Evolutionary conservation across 1,284 basidiomycete species (phyloP).

Genomic region (Leccinum subrobustum): DNA sequence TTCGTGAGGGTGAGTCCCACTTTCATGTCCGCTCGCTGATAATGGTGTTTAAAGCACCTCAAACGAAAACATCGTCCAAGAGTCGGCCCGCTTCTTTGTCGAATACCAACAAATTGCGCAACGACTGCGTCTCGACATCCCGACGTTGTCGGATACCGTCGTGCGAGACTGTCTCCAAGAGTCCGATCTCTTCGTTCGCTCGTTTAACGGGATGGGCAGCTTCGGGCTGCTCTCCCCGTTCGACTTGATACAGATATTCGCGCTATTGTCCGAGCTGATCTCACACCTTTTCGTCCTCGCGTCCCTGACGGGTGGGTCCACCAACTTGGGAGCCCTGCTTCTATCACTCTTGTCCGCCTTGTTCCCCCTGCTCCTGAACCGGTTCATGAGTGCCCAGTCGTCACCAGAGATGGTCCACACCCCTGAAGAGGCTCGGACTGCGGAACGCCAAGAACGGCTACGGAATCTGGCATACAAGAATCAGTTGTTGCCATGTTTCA

Average conservation of each 20-base stretch:
- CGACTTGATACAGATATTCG: conserved; percentile 72
- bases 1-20: background rate
- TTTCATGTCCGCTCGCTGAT: conserved; percentile 19
- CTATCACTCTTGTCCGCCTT: conserved; percentile 58
- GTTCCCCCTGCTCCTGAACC: conserved; percentile 54
- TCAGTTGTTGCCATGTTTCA: too few relatives aligned
- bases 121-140: conserved; percentile 73
- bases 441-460: conserved; percentile 70
- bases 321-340: conserved; percentile 54
- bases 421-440: conserved; percentile 55
- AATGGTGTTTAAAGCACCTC: conserved; percentile 44
- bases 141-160: conserved; percentile 67
- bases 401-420: conserved; percentile 46
- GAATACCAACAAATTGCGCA: conserved; percentile 76
- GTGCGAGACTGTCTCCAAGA: conserved; percentile 78
- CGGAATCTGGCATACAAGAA: conserved; percentile 70
- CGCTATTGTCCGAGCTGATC: conserved; percentile 63
- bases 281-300: conserved; percentile 68
- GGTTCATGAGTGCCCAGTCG: conserved; percentile 40
- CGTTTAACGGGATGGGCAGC: conserved; percentile 64
- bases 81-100: conserved; percentile 67
- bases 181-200: conserved; percentile 75
- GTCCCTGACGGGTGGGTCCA: conserved; percentile 60
- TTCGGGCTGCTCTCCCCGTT: conserved; percentile 75
- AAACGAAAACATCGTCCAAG: conserved; percentile 69